Evolutionary conservation across 139 green algal genomes (phyloP), one percentile per base, ranked within the genome.

Genomic region (Coccomyxa sp.): DNA sequence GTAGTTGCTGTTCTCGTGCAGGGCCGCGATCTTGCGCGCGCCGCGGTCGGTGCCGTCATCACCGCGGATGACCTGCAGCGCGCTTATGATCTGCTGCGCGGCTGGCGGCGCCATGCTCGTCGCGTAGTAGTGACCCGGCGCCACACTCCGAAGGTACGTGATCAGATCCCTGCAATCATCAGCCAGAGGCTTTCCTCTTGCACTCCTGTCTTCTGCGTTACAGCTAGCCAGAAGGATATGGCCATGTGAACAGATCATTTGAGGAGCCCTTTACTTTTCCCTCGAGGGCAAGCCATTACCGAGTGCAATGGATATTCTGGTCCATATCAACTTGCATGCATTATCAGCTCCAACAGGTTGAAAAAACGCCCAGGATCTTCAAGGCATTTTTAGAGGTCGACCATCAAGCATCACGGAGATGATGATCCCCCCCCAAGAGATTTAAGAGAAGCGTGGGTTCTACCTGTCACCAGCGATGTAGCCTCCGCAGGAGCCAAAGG

Each of bases 1-100:
- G 89, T 96, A 99, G 91, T 99, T 98, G 58, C 91, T 84, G 85
- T 99, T 99, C 84, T 95, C 90, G 59, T 92, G 89, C 88, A 99
- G 91, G 81, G 92, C 83, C n/a, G n/a, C 57, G 27, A 99, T 89
- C 91, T 99, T 98, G 25, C 85, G 60, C 32, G 51, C 74, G 58
- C 95, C 95, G 45, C 93, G 81, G 25, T 66, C 78, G 16, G 30
- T 89, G 74, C 90, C 90, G 76, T 94, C 86, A 68, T 59, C 25
- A 89, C 79, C 16, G 91, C 92, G 38, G 87, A 98, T 90, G 21
- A 98, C 86, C 32, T 89, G 85, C 58, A 98, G 88, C 0, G 96
- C 93, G 10, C 77, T 87, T 15, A 96, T 84, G 1, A 96, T 91
- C 92, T 95, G 93, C 89, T 96, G 79, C 25, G 88, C 95, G 0